Conservation (phyloP, 106 monocot genomes). For the Phalaenopsis aphrodite region DNA sequence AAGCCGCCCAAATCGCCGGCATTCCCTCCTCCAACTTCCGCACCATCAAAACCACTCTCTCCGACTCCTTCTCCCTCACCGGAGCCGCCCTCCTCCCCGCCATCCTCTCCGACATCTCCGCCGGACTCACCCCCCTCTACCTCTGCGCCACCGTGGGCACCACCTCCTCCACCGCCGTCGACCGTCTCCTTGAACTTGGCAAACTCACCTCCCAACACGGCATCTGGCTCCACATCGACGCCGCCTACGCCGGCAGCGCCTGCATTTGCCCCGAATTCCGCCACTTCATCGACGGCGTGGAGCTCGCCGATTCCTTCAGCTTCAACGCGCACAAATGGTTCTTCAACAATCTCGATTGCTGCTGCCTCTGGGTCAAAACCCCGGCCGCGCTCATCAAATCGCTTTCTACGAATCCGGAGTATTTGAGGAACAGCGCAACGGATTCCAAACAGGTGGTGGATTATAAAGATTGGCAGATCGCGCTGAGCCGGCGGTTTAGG, state of each 20-base stretch:
- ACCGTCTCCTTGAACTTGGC: constrained; percentile 7
- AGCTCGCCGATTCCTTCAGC: constrained; percentile 20
- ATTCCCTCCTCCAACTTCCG: constrained; percentile 26
- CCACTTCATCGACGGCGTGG: constrained; percentile 27
- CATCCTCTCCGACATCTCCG: constrained; percentile 10
- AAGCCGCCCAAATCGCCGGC: constrained; percentile 29
- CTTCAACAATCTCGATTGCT: constrained; percentile 28
- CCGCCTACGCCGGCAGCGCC: constrained; percentile 22
- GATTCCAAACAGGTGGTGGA: constrained; percentile 45
- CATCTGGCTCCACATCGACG: constrained; percentile 30
- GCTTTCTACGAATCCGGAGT: constrained; percentile 37
- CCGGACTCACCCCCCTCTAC: constrained; percentile 24
- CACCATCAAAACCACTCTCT: constrained; percentile 3
- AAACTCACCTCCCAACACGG: constrained; percentile 5
- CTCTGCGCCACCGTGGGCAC: constrained; percentile 36
- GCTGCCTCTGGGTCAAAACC: constrained; percentile 20
- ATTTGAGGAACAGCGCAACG: constrained; percentile 37
- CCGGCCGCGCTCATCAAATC: constrained; percentile 9
- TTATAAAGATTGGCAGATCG: constrained; percentile 64
- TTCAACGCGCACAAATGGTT: constrained; percentile 36
- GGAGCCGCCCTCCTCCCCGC: background rate
- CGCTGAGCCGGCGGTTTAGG: constrained; percentile 38
- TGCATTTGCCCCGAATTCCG: constrained; percentile 28
- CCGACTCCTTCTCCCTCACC: constrained; percentile 16
- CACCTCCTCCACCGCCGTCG: constrained; percentile 29